These are phyloP conservation scores for Globisporangium takayamanum DNA, from an alignment of 352 stramenopile genomes.

Conservation along the genomic window DNA sequence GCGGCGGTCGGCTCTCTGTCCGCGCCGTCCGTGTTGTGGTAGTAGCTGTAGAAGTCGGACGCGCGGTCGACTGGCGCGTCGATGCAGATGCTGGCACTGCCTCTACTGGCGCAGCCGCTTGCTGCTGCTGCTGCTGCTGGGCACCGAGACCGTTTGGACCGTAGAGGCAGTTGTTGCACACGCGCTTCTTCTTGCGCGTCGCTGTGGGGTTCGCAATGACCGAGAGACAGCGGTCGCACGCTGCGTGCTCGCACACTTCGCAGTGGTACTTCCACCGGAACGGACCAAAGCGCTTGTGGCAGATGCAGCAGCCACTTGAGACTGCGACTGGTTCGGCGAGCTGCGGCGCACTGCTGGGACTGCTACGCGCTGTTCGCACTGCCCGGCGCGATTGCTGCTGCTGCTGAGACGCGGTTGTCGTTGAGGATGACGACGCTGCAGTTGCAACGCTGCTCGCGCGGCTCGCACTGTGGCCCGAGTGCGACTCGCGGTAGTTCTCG, in stretches of 20 bases:
- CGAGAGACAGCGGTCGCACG: constrained; percentile 62
- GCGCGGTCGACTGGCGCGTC: not conserved
- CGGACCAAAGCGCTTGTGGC: constrained; percentile 54
- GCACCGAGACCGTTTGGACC: constrained; percentile 24
- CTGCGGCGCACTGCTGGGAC: no score
- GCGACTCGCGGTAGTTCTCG: constrained; percentile 31
- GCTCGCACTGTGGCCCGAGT: not conserved
- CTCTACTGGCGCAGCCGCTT: not conserved
- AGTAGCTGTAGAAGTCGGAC: constrained; percentile 7
- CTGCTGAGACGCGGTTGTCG: not conserved
- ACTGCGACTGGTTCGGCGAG: not conserved
- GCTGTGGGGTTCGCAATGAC: constrained; percentile 46
- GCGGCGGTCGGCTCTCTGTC: not conserved
- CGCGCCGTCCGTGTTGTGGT: constrained; percentile 15
- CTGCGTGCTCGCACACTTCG: constrained; percentile 43
- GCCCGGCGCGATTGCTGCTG: not conserved
- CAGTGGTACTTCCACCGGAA: constrained; percentile 75
- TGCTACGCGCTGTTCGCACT: not conserved
- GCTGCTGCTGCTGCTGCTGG: not conserved
- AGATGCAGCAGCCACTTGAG: constrained; percentile 36
- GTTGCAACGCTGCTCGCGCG: not conserved
- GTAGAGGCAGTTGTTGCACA: constrained; percentile 66
- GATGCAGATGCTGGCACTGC: not conserved
- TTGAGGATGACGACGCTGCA: no score
- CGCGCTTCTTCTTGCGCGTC: constrained; percentile 53